A percentile compares a stretch with the other conserved stretches of the same genome.
These are phyloP conservation scores for Fraxinus excelsior DNA, from an alignment of 257 asterid genomes.

Conservation along the genomic window DNA sequence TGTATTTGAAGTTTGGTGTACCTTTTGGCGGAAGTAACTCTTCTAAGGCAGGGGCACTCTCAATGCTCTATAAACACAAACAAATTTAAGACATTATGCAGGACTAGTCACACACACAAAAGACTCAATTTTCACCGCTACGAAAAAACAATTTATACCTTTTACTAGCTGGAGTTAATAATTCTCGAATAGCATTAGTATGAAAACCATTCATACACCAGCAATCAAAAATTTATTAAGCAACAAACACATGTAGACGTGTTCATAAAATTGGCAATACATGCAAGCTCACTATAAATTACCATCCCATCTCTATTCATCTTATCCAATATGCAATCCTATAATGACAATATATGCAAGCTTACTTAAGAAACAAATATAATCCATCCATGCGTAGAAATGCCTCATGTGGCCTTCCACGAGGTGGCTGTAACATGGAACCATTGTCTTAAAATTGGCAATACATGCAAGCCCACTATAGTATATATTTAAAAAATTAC, in stretches of 20 bases:
- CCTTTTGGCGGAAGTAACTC: constrained; percentile 96
- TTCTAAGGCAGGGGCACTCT: constrained; percentile 92
- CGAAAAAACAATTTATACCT: constrained; percentile 14
- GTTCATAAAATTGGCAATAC: background rate
- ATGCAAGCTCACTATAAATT: background rate
- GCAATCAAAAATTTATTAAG: background rate
- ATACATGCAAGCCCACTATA: background rate
- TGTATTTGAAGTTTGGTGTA: constrained; percentile 64
- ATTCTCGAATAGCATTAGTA: background rate
- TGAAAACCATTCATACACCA: background rate
- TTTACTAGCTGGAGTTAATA: constrained; percentile 4
- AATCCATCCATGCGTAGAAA: background rate
- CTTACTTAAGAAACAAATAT: constrained; percentile 11
- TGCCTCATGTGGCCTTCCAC: background rate
- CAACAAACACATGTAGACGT: background rate
- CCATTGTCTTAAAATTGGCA: background rate
- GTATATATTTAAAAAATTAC: background rate
- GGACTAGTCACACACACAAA: background rate
- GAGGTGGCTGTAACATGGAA: background rate
- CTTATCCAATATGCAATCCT: constrained; percentile 6
- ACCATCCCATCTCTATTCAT: background rate
- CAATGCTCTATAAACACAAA: constrained; percentile 67
- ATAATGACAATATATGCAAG: constrained; percentile 9
- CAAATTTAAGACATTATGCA: constrained; percentile 15
- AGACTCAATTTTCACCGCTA: background rate